These are phyloP conservation scores for Candida gigantensis DNA, from an alignment of 1,139 yeast genomes.

Conservation along the genomic window DNA sequence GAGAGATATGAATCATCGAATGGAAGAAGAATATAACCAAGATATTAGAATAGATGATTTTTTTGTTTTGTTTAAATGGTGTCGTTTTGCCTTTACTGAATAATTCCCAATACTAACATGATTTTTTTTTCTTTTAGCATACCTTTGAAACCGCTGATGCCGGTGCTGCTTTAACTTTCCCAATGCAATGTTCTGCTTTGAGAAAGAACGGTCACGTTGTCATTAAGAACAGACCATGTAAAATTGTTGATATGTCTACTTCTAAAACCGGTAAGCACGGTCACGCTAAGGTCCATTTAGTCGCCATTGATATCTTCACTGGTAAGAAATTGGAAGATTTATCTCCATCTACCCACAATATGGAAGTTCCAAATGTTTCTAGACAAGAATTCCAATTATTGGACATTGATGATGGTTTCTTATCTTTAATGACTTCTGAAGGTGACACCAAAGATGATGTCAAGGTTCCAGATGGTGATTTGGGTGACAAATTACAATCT, in stretches of 20 bases:
- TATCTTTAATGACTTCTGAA: slow-evolving; percentile 93
- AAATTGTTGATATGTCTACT: slow-evolving; percentile 99
- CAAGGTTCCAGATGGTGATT: slow-evolving; percentile 95
- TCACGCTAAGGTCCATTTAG: slow-evolving; percentile 99
- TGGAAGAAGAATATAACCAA: no score
- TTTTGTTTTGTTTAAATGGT: no score
- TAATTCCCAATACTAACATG: no score
- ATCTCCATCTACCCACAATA: slow-evolving; percentile 99
- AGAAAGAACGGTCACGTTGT: slow-evolving; percentile 99
- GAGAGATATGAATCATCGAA: no score
- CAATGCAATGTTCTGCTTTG: slow-evolving; percentile 99
- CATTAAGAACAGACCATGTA: slow-evolving; percentile 99
- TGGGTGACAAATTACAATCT: slow-evolving; percentile 87
- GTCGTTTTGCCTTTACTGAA: no score
- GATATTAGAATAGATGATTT: no score
- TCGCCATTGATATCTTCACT: slow-evolving; percentile 98
- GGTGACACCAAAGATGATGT: slow-evolving; percentile 99
- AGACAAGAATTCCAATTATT: slow-evolving; percentile 97
- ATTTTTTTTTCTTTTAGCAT: slow-evolving; percentile 51
- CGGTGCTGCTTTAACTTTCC: slow-evolving; percentile 98
- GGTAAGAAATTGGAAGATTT: slow-evolving; percentile 99
- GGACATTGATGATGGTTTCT: slow-evolving; percentile 98
- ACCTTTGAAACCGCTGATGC: slow-evolving; percentile 98
- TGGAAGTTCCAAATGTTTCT: slow-evolving; percentile 98
- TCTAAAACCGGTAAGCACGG: slow-evolving; percentile 99